Percentiles rank a stretch among this genome's conserved stretches.
These are phyloP conservation scores for Aspergillus terreus DNA, from an alignment of 2,329 filamentous ascomycete species.

Conservation along the genomic window DNA sequence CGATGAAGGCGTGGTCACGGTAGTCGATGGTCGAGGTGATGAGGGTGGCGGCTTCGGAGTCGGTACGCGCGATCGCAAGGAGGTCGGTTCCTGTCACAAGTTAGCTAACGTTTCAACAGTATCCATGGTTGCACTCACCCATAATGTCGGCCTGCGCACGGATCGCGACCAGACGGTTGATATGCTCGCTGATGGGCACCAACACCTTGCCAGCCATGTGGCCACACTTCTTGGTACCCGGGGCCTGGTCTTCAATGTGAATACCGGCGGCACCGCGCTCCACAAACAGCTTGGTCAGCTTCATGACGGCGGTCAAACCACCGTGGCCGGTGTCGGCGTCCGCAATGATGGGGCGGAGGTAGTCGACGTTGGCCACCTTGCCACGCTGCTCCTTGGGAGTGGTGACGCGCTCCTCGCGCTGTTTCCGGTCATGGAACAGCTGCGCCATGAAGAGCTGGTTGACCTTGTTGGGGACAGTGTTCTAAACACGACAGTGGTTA, in stretches of 20 bases:
- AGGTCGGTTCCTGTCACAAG: slow-evolving; percentile 67
- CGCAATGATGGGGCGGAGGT: slow-evolving; percentile 90
- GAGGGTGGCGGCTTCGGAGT: slow-evolving; percentile 95
- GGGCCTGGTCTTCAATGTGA: slow-evolving; percentile 97
- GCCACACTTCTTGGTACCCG: slow-evolving; percentile 98
- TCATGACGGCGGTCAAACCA: slow-evolving; percentile 98
- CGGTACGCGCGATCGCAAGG: slow-evolving; percentile 86
- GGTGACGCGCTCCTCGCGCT: slow-evolving; percentile 87
- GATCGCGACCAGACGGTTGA: slow-evolving; percentile 95
- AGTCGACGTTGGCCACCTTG: slow-evolving; percentile 79
- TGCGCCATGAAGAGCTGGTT: slow-evolving; percentile 97
- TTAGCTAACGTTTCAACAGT: slow-evolving; percentile 2
- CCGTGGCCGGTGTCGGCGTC: slow-evolving; percentile 97
- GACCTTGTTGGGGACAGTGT: slow-evolving; percentile 97
- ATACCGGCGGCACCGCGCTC: slow-evolving; percentile 97
- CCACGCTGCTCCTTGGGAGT: slow-evolving; percentile 68
- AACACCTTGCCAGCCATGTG: slow-evolving; percentile 99
- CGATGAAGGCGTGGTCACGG: slow-evolving; percentile 90
- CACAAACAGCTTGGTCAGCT: slow-evolving; percentile 95
- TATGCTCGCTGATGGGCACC: slow-evolving; percentile 95
- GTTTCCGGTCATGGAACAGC: slow-evolving; percentile 98
- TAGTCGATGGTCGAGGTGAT: slow-evolving; percentile 96
- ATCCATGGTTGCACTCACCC: slow-evolving; percentile 51
- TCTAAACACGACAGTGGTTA: slow-evolving; percentile 49
- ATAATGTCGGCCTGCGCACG: slow-evolving; percentile 98